Conservation (phyloP, 2,329 filamentous ascomycete species). For the Colletotrichum abscissum region DNA sequence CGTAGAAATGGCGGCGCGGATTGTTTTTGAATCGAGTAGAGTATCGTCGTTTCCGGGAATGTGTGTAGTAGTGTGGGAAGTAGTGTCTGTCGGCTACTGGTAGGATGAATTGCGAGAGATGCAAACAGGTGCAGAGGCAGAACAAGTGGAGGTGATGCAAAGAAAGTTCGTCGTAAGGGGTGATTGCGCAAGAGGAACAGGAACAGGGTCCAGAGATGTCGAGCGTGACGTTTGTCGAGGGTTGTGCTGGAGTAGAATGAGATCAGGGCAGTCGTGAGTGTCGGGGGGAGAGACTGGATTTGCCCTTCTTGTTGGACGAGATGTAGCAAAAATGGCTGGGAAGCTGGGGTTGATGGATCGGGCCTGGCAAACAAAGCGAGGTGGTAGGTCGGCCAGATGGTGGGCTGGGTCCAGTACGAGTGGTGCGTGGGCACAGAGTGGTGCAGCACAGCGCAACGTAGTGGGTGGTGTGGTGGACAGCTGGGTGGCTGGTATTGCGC, state of each 20-base stretch:
- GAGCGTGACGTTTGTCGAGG: slow-evolving; percentile 24
- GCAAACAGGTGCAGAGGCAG: slow-evolving; percentile 33
- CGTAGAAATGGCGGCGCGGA: slow-evolving; percentile 27
- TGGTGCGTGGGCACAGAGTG: slow-evolving; percentile 1
- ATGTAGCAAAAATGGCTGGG: slow-evolving; percentile 35
- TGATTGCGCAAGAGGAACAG: slow-evolving; percentile 5
- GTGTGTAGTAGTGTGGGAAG: slow-evolving; percentile 7
- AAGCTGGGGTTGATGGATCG: slow-evolving; percentile 35
- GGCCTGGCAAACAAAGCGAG: slow-evolving; percentile 34
- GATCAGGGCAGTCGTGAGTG: slow-evolving; percentile 33
- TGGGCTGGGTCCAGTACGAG: slow-evolving; percentile 33
- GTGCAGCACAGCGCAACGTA: slow-evolving; percentile 17
- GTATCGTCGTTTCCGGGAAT: slow-evolving; percentile 34
- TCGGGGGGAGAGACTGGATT: slow-evolving; percentile 31
- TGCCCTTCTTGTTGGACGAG: slow-evolving; percentile 32
- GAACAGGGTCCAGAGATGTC: slow-evolving; percentile 30
- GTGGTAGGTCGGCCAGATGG: slow-evolving; percentile 18
- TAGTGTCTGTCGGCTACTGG: slow-evolving; percentile 30
- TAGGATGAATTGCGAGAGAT: slow-evolving; percentile 32
- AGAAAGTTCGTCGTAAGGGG: slow-evolving; percentile 22
- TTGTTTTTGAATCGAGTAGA: slow-evolving; percentile 31
- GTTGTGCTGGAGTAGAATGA: slow-evolving; percentile 12
- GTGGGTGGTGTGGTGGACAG: slow-evolving; percentile 28
- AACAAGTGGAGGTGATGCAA: slow-evolving; percentile 31
- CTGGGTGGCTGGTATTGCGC: slow-evolving; percentile 31